A percentile compares a stretch with the other conserved stretches of the same genome.
These are phyloP conservation scores for Bjerkandera adusta DNA, from an alignment of 1,284 basidiomycete genomes.

Conservation along the genomic window DNA sequence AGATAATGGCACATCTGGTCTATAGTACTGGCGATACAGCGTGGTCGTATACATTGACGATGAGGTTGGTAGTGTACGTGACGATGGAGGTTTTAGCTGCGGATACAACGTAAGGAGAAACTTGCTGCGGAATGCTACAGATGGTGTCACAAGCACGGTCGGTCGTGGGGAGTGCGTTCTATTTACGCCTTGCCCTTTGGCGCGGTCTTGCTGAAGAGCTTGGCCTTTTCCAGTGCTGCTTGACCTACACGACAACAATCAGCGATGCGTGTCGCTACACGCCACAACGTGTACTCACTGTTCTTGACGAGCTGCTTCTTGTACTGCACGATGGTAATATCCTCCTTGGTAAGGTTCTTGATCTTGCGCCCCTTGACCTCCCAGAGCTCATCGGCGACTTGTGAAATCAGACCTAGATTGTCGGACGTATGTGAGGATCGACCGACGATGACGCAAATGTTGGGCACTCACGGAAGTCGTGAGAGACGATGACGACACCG, in stretches of 20 bases:
- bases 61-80: not conserved
- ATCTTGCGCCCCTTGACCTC: slow-evolving; percentile 96
- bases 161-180: not conserved
- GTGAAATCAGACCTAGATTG: slow-evolving; percentile 88
- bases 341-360: slow-evolving; percentile 86
- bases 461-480: slow-evolving; percentile 81
- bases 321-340: slow-evolving; percentile 89
- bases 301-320: slow-evolving; percentile 78
- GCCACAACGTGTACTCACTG: slow-evolving; percentile 15
- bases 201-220: slow-evolving; percentile 82
- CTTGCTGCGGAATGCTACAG: not conserved
- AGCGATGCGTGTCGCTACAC: no score
- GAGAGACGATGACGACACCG: slow-evolving; percentile 96
- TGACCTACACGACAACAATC: slow-evolving; percentile 43
- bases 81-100: not conserved
- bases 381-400: slow-evolving; percentile 97
- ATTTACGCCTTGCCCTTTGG: slow-evolving; percentile 57
- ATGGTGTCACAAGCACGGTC: not conserved
- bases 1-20: not conserved
- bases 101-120: not conserved
- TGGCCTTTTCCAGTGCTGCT: slow-evolving; percentile 86
- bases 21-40: slow-evolving; percentile 5
- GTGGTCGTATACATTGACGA: not conserved
- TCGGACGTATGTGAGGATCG: slow-evolving; percentile 15
- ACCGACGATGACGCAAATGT: not conserved